Evolutionary conservation across 2,329 filamentous ascomycete species (phyloP), one percentile per base, ranked within the genome.

Genomic region (Phialemoniopsis sp.): DNA sequence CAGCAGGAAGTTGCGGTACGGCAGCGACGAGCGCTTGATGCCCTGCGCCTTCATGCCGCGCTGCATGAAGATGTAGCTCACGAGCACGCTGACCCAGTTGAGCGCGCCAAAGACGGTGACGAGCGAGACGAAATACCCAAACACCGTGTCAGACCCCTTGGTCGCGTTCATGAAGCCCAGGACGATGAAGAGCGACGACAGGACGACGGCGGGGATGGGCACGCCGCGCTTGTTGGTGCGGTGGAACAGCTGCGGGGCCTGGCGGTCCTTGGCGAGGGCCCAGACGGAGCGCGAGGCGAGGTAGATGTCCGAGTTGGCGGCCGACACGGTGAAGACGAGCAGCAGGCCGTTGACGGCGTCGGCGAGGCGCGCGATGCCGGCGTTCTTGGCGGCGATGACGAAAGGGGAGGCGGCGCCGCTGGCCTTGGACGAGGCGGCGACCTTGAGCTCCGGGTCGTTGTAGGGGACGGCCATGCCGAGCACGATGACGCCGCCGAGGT

Each of bases 381-480:
- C 60, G 8, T 69, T 59, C 38, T 70, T 63, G 67, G 79, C 79
- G 10, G 76, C 73, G 18, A 73, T 57, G 10, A 70, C 66, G 44
- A 67, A 67, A 26, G 74, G 59, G 15, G 76, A 79, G 8, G 73
- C 74, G 46, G 79, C 76, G 34, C 49, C 55, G 13, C 51, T 48
- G 3, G 52, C 72, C 38, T 60, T 60, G 4, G 60, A 47, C 41
- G 62, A 62, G 4, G 60, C 55, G 34, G 72, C 72, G 9, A 60
- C 58, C 8, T 72, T 61, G 12, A 77, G 62, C 8, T 46, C 15
- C 0, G 46, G 29, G 39, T 60, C 58, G 58, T 85, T 65, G 64
- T 82, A 85, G 0, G 80, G 78, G 2, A 87, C 76, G 12, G 82
- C 67, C 66, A 84, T 83, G 41, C 82, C 82, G 6, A 86, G 63